Conservation (phyloP, 257 asterid species). For the Fraxinus cuspidata region DNA sequence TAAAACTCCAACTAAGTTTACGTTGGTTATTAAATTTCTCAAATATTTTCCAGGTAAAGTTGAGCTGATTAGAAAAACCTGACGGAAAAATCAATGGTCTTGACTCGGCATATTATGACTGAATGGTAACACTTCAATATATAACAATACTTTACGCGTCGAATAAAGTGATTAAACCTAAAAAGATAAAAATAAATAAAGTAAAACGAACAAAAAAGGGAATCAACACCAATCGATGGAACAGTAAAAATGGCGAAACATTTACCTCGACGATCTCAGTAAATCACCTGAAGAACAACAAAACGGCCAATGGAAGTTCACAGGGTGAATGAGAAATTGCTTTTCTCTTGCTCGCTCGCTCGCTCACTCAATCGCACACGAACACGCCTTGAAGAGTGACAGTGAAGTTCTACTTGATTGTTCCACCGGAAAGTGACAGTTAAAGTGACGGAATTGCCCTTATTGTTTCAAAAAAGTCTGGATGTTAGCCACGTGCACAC, state of each 20-base stretch:
- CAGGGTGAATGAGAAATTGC: background rate
- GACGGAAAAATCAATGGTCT: background rate
- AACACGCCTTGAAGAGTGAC: background rate
- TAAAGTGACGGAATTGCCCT: slow-evolving; percentile 19
- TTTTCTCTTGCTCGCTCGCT: background rate
- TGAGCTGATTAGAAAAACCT: background rate
- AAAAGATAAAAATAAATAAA: background rate
- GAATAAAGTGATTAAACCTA: slow-evolving; percentile 22
- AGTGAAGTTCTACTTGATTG: background rate
- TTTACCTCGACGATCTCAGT: background rate
- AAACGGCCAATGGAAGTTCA: background rate
- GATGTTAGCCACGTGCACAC: slow-evolving; percentile 37
- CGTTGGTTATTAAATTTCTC: background rate
- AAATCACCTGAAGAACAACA: background rate
- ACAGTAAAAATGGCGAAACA: slow-evolving; percentile 12
- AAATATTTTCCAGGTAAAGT: background rate
- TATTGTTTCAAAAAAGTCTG: slow-evolving; percentile 15
- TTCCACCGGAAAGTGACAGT: slow-evolving; percentile 4
- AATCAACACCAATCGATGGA: slow-evolving; percentile 6
- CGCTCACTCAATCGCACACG: background rate
- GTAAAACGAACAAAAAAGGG: background rate
- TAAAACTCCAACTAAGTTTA: background rate
- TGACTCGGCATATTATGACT: background rate
- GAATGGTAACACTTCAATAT: background rate
- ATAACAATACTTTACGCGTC: slow-evolving; percentile 34